Evolutionary conservation across 768 basidiomycete genomes (phyloP).

Genomic region (Fomitopsis pulvina): DNA sequence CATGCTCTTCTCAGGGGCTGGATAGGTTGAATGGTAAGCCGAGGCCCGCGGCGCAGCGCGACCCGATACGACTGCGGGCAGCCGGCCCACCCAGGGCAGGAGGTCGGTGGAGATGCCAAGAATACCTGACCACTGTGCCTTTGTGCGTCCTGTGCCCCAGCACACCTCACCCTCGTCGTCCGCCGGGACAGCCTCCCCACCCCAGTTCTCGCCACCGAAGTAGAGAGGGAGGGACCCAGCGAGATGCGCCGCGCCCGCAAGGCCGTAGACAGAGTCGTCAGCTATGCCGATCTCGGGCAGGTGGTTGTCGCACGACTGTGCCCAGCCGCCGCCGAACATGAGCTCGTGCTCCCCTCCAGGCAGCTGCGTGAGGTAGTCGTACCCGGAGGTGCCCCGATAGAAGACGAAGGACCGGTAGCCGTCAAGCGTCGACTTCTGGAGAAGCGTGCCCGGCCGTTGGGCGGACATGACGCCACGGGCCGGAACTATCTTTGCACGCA

Average conservation of each 20-base stretch:
- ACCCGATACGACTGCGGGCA: slow-evolving; percentile 44
- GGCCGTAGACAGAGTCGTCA: slow-evolving; percentile 30
- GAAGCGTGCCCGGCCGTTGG: slow-evolving; percentile 43
- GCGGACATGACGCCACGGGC: slow-evolving; percentile 57
- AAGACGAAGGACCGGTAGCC: slow-evolving; percentile 57
- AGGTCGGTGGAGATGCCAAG: slow-evolving; percentile 55
- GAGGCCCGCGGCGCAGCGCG: slow-evolving; percentile 22
- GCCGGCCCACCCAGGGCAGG: slow-evolving; percentile 64
- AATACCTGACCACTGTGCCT: slow-evolving; percentile 58
- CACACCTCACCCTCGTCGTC: slow-evolving; percentile 12
- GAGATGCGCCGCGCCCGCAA: slow-evolving; percentile 35
- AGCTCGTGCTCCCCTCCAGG: slow-evolving; percentile 38
- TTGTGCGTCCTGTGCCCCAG: slow-evolving; percentile 42
- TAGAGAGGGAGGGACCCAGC: slow-evolving; percentile 46
- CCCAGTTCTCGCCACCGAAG: slow-evolving; percentile 42
- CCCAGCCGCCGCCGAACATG: slow-evolving; percentile 63
- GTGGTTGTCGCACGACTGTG: slow-evolving; percentile 23
- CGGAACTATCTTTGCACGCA: slow-evolving; percentile 60
- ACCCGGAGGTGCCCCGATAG: slow-evolving; percentile 39
- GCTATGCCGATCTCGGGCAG: slow-evolving; percentile 24
- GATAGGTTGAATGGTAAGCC: neutral
- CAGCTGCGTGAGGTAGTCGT: slow-evolving; percentile 68
- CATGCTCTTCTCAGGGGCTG: slow-evolving; percentile 1
- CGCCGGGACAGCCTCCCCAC: slow-evolving; percentile 27
- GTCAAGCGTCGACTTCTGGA: slow-evolving; percentile 19